Evolutionary conservation across 2,329 filamentous ascomycete species (phyloP), one percentile per base, ranked within the genome.

Genomic region (Trichoderma koningiopsis): DNA sequence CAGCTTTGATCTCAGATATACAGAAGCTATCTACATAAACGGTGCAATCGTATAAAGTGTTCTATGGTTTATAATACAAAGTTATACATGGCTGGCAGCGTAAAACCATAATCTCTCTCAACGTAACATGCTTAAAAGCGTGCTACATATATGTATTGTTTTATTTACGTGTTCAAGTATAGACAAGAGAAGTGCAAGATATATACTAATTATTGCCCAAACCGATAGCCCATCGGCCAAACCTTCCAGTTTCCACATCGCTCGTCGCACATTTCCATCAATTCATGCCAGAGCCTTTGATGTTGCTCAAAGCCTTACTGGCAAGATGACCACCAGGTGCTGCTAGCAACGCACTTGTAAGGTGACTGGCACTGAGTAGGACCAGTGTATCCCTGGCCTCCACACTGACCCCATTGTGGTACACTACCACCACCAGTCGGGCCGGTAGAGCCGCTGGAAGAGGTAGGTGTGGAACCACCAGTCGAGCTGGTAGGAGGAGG

Each of bases 371-470:
- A 75, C 24, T 68, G 69, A 0, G 73, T 75, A 35, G 73, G 69
- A 1, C 73, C 74, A 10, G 65, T 72, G 43, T 70, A 75, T 8
- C 72, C 73, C 31, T 71, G 27, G n/a, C 73, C 74, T 19, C 73
- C 74, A n/a, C 74, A 75, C 62, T 76, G 74, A 19, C 71, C 72
- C 70, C 73, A 75, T 58, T 73, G 73, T 11, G 73, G 72, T 14
- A 74, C 70, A 63, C 60, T 58, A 1, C 63, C 63, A 35, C 43
- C 47, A 3, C 69, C 71, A 11, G 68, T 67, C 35, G 73, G 60
- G 40, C 52, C 40, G 13, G 65, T 60, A 47, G 65, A 60, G 24
- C 58, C 37, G 43, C 58, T 60, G 4, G 68, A 33, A 55, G 67
- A 55, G 16, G 64, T 70, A 11, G 69, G 47, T 5, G 63, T 49